Base-by-base conservation (phyloP, 768 basidiomycete species). In the Pleurotus tuber-regium region DNA sequence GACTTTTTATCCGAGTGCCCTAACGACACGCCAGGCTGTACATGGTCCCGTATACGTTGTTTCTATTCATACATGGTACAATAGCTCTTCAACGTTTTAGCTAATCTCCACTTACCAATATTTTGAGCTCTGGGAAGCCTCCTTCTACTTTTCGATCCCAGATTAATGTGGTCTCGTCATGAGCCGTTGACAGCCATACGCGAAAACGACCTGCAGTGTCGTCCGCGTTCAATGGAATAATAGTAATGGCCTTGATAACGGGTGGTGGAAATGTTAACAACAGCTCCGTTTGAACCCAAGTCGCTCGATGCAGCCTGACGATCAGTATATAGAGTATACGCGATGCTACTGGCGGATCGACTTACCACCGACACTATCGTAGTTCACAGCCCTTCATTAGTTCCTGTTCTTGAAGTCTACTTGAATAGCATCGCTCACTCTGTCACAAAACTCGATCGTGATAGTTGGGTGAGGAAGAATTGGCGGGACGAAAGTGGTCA, bases 141-240 rank as follows among this genome's bases (percentile, higher is more conserved):
- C 90, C 91, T 64, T 95, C 89, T 19, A 82, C 70, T 63, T 98
- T 98, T 55, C 95, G 74, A 66, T 97, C 94, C 93, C 95, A 97
- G 12, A 92, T 63, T 53, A 93, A 66, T 40, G 67, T 55, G 24
- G 82, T 73, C 3, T 65, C 53, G 26, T 36, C 24, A 26, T 46
- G 54, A 6, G 39, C 24, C 3, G 67, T 58, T 18, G 72, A 78
- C 29, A 97, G 67, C 95, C 95, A 98, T 19, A 97, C 84, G 16
- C 95, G 82, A 67, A 98, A 98, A 38, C 93, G 77, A 35, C 95
- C 95, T 19, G 84, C 87, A 12, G 93, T 89, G 52, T 95, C 93
- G 14, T 89, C 86, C 16, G 81, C 63, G 60, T 84, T 89, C 48
- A 84, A 73, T 16, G 95, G 93, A 16, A 89, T 66, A 39, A 96